Evolutionary conservation across 352 stramenopile species (phyloP), one percentile per base, ranked within the genome.

Genomic region (Pythium periplocum): DNA sequence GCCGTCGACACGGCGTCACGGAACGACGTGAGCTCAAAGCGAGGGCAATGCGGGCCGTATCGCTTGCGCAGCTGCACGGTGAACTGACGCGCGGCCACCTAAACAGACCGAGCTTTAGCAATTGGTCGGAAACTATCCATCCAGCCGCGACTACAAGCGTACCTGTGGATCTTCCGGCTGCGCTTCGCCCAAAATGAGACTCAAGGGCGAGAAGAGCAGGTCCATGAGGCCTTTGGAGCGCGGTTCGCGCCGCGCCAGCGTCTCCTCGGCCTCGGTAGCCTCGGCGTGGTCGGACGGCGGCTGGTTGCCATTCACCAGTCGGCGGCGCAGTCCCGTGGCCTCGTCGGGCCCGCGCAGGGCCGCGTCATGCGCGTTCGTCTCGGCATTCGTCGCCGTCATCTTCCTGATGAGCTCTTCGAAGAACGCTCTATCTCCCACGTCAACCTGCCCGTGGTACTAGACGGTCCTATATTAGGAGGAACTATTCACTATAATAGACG

Each of bases 1-100:
- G 83, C 81, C 0, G 81, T 88, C 2, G 75, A 88, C 58, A 90
- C 80, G 4, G 83, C 80, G 50, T 93, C 83, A 12, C 80, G 75
- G 64, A 93, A 93, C 52, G 83, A 90, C 45, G 75, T 75, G 65
- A 86, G 77, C 66, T 91, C 80, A 47, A 93, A 93, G 41, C 68
- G 75, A 12, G 83, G 83, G 52, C 74, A 86, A 6, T 68, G 41
- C 32, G 78, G 69, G 4, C 78, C 78, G 39, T 90, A 93, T 40
- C 73, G 68, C 32, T 69, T 68, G 7, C 75, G 69, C 46, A 90
- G 53, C 41, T 59, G 68, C 53, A 82, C 70, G 45, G 69, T 69
- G 55, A 90, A 90, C 45, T 71, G 68, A 41, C 75, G 71, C 40
- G 77, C 75, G 11, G 75, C 57, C 31, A 66, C 31, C 17, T 26